phyloP scores from a whole-genome alignment of 2,329 filamentous ascomycete species.

The Lithohypha guttulata region DNA sequence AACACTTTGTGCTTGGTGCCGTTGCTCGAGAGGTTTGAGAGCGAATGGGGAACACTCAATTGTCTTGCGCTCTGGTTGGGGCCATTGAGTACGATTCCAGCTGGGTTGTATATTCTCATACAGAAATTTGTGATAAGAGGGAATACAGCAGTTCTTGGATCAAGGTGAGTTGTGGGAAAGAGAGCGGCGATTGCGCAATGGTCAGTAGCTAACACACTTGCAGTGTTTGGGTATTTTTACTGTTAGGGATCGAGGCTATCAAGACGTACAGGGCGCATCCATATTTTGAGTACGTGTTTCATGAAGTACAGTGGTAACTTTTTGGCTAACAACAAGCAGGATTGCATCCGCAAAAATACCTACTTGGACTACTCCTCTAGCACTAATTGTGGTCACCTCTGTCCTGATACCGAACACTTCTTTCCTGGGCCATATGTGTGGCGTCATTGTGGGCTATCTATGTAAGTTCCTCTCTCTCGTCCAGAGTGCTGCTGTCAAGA shows the following conservation, averaged over 20 bases:
- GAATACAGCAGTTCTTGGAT: constrained; percentile 68
- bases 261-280: constrained; percentile 76
- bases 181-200: neutral
- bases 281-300: constrained; percentile 48
- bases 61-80: constrained; percentile 82
- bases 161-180: constrained; percentile 49
- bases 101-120: constrained; percentile 65
- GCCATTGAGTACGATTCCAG: constrained; percentile 72
- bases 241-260: constrained; percentile 75
- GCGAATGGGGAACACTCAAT: constrained; percentile 80
- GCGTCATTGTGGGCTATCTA: constrained; percentile 72
- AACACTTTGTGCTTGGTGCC: constrained; percentile 74
- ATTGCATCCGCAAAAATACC: constrained; percentile 62
- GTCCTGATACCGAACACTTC: constrained; percentile 72
- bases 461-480: constrained; percentile 54
- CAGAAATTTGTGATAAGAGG: constrained; percentile 61
- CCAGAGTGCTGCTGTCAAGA: neutral
- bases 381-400: constrained; percentile 61
- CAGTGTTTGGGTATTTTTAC: constrained; percentile 85
- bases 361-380: constrained; percentile 83
- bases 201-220: constrained; percentile 11
- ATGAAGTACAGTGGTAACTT: neutral
- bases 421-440: constrained; percentile 76
- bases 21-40: constrained; percentile 87
- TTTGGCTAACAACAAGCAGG: constrained; percentile 27